phyloP scores from a whole-genome alignment of 2,329 filamentous ascomycete genomes.

The Acarospora socialis region DNA sequence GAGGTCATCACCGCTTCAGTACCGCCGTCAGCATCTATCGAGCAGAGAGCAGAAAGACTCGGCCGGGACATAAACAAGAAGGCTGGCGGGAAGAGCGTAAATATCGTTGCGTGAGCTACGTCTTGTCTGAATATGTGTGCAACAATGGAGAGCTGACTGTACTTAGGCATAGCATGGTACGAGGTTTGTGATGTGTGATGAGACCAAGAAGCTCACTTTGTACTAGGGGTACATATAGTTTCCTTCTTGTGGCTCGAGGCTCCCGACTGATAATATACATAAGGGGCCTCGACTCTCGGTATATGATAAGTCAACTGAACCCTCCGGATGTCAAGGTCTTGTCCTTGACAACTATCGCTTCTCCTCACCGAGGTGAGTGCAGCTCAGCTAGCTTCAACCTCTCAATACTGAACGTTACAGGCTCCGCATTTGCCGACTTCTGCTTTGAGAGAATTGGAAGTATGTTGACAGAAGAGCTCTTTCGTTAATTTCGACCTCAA shows the following conservation, averaged over 20 bases:
- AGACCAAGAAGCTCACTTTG: conserved; percentile 3
- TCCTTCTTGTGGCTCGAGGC: conserved; percentile 18
- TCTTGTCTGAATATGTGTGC: conserved; percentile 13
- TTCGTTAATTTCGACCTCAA: conserved; percentile 25
- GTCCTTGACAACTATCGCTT: conserved; percentile 48
- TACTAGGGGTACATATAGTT: conserved; percentile 21
- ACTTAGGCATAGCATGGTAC: conserved; percentile 34
- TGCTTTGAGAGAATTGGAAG: conserved; percentile 43
- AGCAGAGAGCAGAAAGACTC: conserved; percentile 40
- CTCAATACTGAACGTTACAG: conserved; percentile 18
- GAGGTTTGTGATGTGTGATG: conserved; percentile 6
- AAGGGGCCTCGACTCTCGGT: conserved; percentile 48
- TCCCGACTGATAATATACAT: conserved; percentile 15
- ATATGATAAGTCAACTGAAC: conserved; percentile 46
- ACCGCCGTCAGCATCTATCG: conserved; percentile 44
- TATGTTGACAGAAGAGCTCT: conserved; percentile 40
- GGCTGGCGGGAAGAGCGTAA: conserved; percentile 43
- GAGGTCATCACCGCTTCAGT: conserved; percentile 49
- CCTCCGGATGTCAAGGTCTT: conserved; percentile 61
- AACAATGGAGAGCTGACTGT: conserved; percentile 6
- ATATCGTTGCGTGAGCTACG: conserved; percentile 51
- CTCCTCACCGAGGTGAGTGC: conserved; percentile 39
- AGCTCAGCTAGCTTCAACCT: background rate
- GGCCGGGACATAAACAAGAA: conserved; percentile 37
- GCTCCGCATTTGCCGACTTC: conserved; percentile 48